Conservation (phyloP, 352 stramenopile genomes). For the Globisporangium viniferum region DNA sequence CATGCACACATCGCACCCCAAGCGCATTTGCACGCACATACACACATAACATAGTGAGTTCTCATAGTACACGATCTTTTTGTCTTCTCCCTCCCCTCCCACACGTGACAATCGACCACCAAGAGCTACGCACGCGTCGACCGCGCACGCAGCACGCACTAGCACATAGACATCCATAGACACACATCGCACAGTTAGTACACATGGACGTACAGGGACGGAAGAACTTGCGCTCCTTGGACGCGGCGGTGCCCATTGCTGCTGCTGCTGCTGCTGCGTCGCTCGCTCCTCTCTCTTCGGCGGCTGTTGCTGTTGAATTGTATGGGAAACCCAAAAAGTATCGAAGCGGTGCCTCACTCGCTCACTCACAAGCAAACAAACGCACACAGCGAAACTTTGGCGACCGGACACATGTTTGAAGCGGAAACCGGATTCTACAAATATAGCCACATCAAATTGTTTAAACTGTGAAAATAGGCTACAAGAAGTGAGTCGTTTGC, state of each 20-base stretch:
- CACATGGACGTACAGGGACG: constrained; percentile 40
- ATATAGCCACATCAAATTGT: not conserved
- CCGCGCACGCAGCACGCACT: not conserved
- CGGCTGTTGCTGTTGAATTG: constrained; percentile 1
- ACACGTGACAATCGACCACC: not conserved
- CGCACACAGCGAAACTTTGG: constrained; percentile 2
- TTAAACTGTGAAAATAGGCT: not conserved
- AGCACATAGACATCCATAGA: not conserved
- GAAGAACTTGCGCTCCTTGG: constrained; percentile 48
- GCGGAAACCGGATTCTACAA: not conserved
- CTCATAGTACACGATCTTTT: not conserved
- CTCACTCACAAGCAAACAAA: not conserved
- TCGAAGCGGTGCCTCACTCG: constrained; percentile 6
- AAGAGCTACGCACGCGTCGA: constrained; percentile 1
- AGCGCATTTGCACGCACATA: not conserved
- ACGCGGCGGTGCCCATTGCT: constrained; percentile 41
- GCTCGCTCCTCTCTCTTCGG: not conserved
- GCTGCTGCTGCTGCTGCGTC: not conserved
- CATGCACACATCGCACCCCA: not conserved
- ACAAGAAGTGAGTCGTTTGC: not conserved
- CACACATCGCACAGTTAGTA: not conserved
- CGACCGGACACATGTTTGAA: constrained; percentile 8
- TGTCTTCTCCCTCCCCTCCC: not conserved
- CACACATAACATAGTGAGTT: not conserved
- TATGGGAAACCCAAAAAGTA: constrained; percentile 8